phyloP scores from a whole-genome alignment of 345 rosid species.

The Ceriops decandra region DNA sequence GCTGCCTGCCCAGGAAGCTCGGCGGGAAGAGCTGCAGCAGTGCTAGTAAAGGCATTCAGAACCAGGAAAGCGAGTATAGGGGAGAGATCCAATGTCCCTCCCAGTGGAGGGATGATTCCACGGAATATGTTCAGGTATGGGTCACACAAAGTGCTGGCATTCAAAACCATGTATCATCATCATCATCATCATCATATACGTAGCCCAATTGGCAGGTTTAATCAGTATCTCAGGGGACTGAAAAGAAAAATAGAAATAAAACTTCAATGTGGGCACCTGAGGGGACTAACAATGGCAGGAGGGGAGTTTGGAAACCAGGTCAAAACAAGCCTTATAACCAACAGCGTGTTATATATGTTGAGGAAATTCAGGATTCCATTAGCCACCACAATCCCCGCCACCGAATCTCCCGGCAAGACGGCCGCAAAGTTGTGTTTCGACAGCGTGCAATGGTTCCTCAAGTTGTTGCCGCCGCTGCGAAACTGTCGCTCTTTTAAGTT shows the following conservation, averaged over 20 bases:
- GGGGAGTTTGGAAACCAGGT: constrained; percentile 97
- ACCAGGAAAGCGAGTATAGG: constrained; percentile 84
- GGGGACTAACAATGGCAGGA: constrained; percentile 90
- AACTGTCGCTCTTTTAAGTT: constrained; percentile 20
- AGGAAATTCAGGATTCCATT: constrained; percentile 76
- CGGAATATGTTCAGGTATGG: constrained; percentile 96
- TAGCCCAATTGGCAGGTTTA: not conserved
- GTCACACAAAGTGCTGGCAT: constrained; percentile 78
- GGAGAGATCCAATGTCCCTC: constrained; percentile 80
- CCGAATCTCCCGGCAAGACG: constrained; percentile 80
- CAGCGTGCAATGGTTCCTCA: constrained; percentile 29
- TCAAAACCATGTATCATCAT: not conserved
- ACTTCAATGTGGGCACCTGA: constrained; percentile 47
- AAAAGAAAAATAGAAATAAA: not conserved
- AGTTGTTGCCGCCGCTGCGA: not conserved
- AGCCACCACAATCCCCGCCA: constrained; percentile 82
- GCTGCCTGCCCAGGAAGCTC: constrained; percentile 54
- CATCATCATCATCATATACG: not conserved
- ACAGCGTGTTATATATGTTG: constrained; percentile 74
- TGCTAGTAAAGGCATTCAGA: constrained; percentile 73
- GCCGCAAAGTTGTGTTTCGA: constrained; percentile 74
- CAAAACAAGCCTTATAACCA: constrained; percentile 77
- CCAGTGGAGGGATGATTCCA: constrained; percentile 89
- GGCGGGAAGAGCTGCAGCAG: constrained; percentile 78
- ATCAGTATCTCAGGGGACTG: not conserved